Conservation (phyloP, 192 early-diverging fungal genomes). For the Radiomyces spectabilis region DNA sequence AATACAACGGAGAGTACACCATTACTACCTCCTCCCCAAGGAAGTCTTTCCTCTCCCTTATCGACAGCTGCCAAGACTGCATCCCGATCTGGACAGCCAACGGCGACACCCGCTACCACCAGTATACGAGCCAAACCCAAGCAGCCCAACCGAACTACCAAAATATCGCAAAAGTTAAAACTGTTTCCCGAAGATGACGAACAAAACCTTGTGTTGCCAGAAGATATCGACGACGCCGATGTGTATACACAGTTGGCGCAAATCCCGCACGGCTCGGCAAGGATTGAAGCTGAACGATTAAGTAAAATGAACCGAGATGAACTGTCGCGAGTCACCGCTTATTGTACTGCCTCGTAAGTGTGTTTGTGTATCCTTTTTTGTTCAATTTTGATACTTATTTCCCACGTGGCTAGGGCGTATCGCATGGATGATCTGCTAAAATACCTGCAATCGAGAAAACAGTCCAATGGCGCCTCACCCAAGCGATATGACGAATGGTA, state of each 20-base stretch:
- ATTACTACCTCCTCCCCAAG: too few species aligned
- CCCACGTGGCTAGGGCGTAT: constrained; percentile 38
- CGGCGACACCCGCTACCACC: too few species aligned
- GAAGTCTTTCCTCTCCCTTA: too few species aligned
- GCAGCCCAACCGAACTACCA: constrained; percentile 81
- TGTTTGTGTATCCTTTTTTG: background rate
- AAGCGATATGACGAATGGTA: constrained; percentile 82
- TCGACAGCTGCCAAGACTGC: too few species aligned
- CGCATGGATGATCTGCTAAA: constrained; percentile 70
- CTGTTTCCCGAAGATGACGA: constrained; percentile 77
- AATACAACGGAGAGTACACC: too few species aligned
- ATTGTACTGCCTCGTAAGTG: constrained; percentile 71
- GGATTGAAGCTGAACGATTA: constrained; percentile 65
- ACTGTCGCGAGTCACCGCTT: constrained; percentile 76
- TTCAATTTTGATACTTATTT: background rate
- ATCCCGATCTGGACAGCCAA: too few species aligned
- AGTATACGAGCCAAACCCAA: constrained; percentile 35
- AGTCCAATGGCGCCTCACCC: constrained; percentile 55
- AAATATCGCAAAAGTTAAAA: constrained; percentile 90
- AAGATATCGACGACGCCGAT: constrained; percentile 41
- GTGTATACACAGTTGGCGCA: constrained; percentile 71
- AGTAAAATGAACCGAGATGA: constrained; percentile 66
- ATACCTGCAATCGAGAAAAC: constrained; percentile 60
- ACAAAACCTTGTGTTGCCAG: constrained; percentile 24
- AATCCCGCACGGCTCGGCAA: constrained; percentile 41